phyloP scores from a whole-genome alignment of 176 grass and related monocot species.

The Triticum dicoccoides region DNA sequence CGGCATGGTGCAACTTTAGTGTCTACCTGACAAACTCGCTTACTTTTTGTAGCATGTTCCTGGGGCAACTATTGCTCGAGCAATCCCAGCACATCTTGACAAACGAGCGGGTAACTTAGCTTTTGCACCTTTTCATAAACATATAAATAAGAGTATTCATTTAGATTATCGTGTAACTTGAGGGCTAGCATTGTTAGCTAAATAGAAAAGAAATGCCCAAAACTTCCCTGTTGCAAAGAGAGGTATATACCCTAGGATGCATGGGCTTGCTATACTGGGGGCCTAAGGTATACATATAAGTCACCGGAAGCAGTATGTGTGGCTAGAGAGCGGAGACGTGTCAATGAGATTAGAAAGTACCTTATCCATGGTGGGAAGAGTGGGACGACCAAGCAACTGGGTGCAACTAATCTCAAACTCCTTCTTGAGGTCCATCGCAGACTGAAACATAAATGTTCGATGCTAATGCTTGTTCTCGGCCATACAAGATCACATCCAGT shows the following conservation, averaged over 20 bases:
- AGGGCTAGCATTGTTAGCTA: not conserved
- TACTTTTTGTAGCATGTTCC: constrained; percentile 49
- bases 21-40: not conserved
- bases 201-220: not conserved
- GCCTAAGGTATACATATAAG: not conserved
- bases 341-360: not conserved
- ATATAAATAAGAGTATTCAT: not conserved
- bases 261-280: not conserved
- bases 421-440: not conserved
- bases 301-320: not conserved
- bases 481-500: not conserved
- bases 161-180: not conserved
- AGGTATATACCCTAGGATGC: not conserved
- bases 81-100: constrained; percentile 43
- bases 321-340: not conserved
- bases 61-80: constrained; percentile 48
- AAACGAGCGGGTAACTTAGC: constrained; percentile 44
- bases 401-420: not conserved
- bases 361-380: not conserved
- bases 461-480: not conserved
- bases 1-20: not conserved
- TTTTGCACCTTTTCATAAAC: constrained; percentile 18
- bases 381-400: not conserved
- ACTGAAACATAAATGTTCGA: not conserved
- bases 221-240: not conserved